Base-by-base conservation (phyloP, 805 yeast genomes). In the Sungouiozyma intestinalis region DNA sequence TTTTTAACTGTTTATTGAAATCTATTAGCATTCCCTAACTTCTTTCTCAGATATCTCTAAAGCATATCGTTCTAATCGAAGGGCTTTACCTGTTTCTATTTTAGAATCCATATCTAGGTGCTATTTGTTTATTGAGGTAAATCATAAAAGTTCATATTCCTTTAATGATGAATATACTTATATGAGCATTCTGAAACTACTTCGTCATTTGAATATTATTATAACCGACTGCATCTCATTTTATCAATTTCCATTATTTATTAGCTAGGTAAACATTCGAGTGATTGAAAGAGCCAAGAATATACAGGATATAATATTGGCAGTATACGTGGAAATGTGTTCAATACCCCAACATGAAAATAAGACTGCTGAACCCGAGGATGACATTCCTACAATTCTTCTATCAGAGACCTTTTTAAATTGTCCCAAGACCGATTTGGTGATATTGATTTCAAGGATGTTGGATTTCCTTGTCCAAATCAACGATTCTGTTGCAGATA, bases 381-480 rank as follows among this genome's bases (percentile, higher is more conserved):
- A 41, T 5, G 45, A 48, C 15, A 47, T 53, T 3, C 50, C 54
- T 8, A 48, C 52, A 29, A 43, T 58, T 34, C 17, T 40, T 8
- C 58, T 64, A 20, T 65, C 69, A n/a, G 40, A 37, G 6, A 51
- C 55, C 8, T 87, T 80, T 62, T 73, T 75, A 48, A 69, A 76
- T 35, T 83, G 94, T 53, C 72, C 84, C 11, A 67, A 79, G 43
- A 76, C 78, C 16, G 92, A 84, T 51, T 63, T 90, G 35, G 76
- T 88, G 33, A 67, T 71, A 1, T 66, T 90, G 29, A 78, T 90
- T 27, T 68, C 94, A 1, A 67, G 95, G 41, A 85, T 88, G 92
- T 66, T 92, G 20, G 71, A 75, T 38, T 82, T 85, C 34, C 70
- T 90, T 18, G 85, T 88, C 13, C 62, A 67, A 18, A 70, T 85